Evolutionary conservation across 176 grass and related monocot species (phyloP), one percentile per base, ranked within the genome.

Genomic region (Carex parvula): DNA sequence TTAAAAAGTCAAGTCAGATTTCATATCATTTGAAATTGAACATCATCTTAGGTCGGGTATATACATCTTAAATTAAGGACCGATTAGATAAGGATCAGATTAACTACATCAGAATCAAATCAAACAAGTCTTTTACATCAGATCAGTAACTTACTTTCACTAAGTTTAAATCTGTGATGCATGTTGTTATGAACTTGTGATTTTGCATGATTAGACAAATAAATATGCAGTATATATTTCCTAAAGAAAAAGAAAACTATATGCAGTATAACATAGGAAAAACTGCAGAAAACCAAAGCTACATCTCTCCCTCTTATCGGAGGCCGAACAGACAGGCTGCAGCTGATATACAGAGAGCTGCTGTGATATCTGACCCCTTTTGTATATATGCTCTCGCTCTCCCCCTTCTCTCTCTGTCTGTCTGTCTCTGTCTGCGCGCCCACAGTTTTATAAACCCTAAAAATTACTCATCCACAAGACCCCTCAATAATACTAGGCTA

Each of bases 381-480:
- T 67, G 39, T 80, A 89, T 29, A 29, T 29, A 88, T 60, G 56
- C 73, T 86, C 85, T 83, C 58, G 33, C 84, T 86, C 73, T 69
- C 39, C 63, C 76, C 66, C 59, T 69, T 59, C 16, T n/a, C 24
- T 26, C 20, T 42, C 26, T 32, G 24, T 35, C 64, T 80, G 70
- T 88, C 26, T 52, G 79, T 62, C 63, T 77, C 16, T 17, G 52
- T 26, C 64, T 9, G 37, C 13, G 18, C 8, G 66, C 22, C 24
- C 3, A 20, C 52, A 22, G 66, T 64, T 58, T 54, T 74, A 70
- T 64, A 84, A 3, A 7, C 3, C 54, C 73, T 41, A 26, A 84
- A 97, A 87, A 82, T 89, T 65, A 86, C 89, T 92, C 90, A 85
- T 89, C 90, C 94, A 92, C 92, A 88, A 79, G 80, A n/a, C 68